Base-by-base conservation (phyloP, 371 early-diverging fungal species). In the Mucor saturninus region DNA sequence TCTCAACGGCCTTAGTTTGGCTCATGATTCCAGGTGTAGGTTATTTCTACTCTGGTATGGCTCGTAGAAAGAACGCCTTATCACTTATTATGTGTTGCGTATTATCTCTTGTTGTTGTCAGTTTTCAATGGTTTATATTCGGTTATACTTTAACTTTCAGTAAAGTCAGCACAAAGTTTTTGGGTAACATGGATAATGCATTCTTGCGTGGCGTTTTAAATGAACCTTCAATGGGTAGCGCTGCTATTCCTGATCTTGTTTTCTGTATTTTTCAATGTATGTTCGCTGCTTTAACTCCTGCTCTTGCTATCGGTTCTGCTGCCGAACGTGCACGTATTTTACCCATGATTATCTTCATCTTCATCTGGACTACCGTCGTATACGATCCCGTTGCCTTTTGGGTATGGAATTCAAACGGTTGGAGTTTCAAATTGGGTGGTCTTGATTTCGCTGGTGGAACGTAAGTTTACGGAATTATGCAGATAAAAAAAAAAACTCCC, bases 91-190 rank as follows among this genome's bases (percentile, higher is more conserved):
- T 93, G 75, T 75, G 85, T 45, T 86, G 83, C 56, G 81, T 87
- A 66, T 58, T 91, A 5, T 82, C 89, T n/a, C 67, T 88, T 38
- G 77, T 91, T 1, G 83, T 93, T n/a, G 89, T 90, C 32, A 78
- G 85, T 43, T 71, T 92, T 13, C 78, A 95, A 83, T 95, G 95
- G 95, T 84, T 90, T 67, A 74, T 92, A 35, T 91, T 87, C 76
- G 95, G 95, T n/a, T 96, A 87, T 75, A 92, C 93, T 39, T 72
- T 96, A 38, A 84, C 92, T n/a, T 95, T 96, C 67, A 91, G 91
- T 56, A 81, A 83, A 54, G 65, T 61, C 1, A 76, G 86, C 4
- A 84, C 87, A 3, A 73, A 75, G 39, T 86, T 95, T 56, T 93
- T 96, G 49, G 97, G 97, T 30, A 89, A 93, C 73, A 81, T 94